These are phyloP conservation scores for Quercus tomentella DNA, from an alignment of 331 rosid species.

Conservation along the genomic window DNA sequence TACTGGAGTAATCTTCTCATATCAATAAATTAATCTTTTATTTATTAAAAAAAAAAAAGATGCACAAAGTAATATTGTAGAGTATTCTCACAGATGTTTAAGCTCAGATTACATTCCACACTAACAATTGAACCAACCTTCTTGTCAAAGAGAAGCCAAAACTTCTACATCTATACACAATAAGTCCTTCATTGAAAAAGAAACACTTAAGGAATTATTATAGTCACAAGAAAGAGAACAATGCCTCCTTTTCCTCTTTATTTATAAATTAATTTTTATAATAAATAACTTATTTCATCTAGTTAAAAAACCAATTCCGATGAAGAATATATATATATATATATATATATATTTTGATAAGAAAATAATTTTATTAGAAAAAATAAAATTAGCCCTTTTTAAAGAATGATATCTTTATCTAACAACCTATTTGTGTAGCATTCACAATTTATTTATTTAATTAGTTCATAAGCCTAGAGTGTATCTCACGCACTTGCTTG, in stretches of 20 bases:
- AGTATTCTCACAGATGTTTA: neutral
- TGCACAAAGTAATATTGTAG: neutral
- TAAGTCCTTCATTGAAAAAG: neutral
- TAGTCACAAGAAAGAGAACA: neutral
- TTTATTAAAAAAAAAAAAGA: neutral
- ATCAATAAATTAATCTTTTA: no score
- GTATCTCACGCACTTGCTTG: constrained; percentile 53
- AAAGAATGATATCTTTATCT: neutral
- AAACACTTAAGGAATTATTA: neutral
- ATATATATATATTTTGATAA: no score
- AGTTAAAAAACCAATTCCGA: neutral
- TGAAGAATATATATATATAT: neutral
- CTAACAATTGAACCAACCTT: neutral
- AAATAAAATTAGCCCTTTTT: no score
- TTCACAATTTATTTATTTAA: neutral
- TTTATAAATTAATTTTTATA: neutral
- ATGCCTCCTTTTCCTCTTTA: neutral
- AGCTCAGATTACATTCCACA: neutral
- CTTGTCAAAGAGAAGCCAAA: neutral
- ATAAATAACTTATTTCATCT: neutral
- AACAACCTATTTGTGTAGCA: neutral
- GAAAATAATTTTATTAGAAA: no score
- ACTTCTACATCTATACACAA: neutral
- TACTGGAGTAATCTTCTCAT: no score
- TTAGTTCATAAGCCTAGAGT: neutral